Evolutionary conservation across 1,284 basidiomycete genomes (phyloP), one percentile per base, ranked within the genome.

Genomic region (Fomitopsis palustris): DNA sequence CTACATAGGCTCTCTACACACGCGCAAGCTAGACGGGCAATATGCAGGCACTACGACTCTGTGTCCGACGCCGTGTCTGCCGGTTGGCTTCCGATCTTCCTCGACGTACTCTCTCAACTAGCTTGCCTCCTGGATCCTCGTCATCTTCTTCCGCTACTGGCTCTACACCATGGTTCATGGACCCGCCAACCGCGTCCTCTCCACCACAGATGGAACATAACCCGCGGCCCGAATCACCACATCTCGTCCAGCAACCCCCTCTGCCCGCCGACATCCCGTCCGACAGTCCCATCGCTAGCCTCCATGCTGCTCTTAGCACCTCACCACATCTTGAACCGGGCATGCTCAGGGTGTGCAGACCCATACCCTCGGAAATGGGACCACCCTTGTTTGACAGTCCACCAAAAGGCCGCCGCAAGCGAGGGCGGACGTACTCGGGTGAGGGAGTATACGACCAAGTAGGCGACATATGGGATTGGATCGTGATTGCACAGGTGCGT

Each of bases 391-490:
- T 85, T 3, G 68, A 74, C 8, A 72, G 77, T 3, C 65, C 72
- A 56, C 82, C 86, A 5, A 86, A 84, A 63, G 90, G 89, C 2
- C 75, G 83, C 43, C 77, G 90, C 57, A 80, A 76, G 66, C 77
- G 89, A 55, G 88, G 89, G 27, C 76, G 84, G 41, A 88, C 85
- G 0, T 84, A 87, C 69, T 75, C 78, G 6, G 87, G 88, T 17
- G 83, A 88, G 66, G 86, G 87, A 9, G 67, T 77, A 10, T 75
- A 74, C 61, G 83, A 86, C 38, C 72, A 79, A 21, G 75, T 76
- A 0, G 77, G 78, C 12, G 81, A 83, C 0, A 71, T 92, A 10
- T 92, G 90, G 90, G 81, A 75, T 59, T 92, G 90, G 90, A 73
- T 87, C 16, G 75, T 92, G 10, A 75, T 86, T 61, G 90, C 85